Conservation (phyloP, 179 eudicot genomes). For the Corrigiola litoralis region DNA sequence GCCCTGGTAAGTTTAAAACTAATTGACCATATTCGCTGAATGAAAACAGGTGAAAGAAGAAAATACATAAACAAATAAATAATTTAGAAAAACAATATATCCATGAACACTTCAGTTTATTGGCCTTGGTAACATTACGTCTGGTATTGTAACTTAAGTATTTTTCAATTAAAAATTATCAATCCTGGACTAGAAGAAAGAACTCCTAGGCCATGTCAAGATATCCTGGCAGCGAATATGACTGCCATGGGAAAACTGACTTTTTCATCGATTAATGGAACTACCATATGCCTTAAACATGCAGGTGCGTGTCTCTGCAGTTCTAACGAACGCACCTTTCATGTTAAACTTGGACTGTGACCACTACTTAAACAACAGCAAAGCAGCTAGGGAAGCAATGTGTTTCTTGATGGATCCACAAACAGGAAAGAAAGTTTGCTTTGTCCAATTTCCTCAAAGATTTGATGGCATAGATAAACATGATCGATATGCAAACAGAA, state of each 20-base stretch:
- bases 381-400: slow-evolving; percentile 89
- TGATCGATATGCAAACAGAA: slow-evolving; percentile 92
- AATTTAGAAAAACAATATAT: not conserved
- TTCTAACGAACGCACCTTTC: slow-evolving; percentile 92
- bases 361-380: slow-evolving; percentile 87
- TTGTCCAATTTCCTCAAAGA: slow-evolving; percentile 89
- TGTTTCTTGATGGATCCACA: slow-evolving; percentile 96
- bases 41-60: not conserved
- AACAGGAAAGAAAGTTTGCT: slow-evolving; percentile 81
- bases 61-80: not conserved
- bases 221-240: not conserved
- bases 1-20: slow-evolving; percentile 59
- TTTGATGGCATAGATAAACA: slow-evolving; percentile 86
- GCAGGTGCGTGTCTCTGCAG: slow-evolving; percentile 88
- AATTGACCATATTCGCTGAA: not conserved
- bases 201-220: not conserved
- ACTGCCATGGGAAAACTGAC: not conserved
- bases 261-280: not conserved
- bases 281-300: slow-evolving; percentile 14
- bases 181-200: not conserved
- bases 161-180: not conserved
- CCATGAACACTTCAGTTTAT: not conserved
- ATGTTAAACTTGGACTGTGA: slow-evolving; percentile 97
- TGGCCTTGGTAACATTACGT: not conserved
- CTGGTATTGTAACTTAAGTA: not conserved